Conservation (phyloP, 2,329 filamentous ascomycete genomes). For the Cladosporium colombiae region DNA sequence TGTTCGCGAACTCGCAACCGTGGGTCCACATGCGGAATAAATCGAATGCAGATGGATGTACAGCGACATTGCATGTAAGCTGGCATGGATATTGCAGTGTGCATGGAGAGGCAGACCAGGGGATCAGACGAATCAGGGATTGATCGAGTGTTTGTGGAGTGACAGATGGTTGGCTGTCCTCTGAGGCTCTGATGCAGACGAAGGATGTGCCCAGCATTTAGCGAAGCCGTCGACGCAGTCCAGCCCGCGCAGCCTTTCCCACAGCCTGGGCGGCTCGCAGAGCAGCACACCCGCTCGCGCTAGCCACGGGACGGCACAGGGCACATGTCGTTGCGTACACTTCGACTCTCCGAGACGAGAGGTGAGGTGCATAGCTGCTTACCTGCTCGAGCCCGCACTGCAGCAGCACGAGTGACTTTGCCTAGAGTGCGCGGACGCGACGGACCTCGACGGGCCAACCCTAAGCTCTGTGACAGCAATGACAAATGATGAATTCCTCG, state of each 20-base stretch:
- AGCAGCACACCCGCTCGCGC: constrained; percentile 5
- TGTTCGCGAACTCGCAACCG: neutral
- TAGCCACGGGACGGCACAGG: neutral
- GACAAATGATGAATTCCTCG: neutral
- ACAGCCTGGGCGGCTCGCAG: neutral
- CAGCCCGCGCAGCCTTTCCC: neutral
- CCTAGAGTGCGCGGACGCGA: neutral
- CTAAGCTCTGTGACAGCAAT: neutral
- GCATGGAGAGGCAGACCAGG: neutral
- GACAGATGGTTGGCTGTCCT: neutral
- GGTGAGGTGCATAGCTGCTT: neutral
- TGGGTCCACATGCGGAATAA: neutral
- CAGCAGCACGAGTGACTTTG: neutral
- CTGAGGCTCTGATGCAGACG: neutral
- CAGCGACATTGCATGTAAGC: neutral
- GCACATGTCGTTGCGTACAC: neutral
- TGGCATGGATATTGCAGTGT: neutral
- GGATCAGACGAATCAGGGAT: neutral
- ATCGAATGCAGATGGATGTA: neutral
- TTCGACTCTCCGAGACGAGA: constrained; percentile 3
- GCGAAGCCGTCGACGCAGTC: constrained; percentile 1
- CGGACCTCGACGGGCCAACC: neutral
- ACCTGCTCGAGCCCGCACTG: neutral
- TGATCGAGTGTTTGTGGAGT: neutral
- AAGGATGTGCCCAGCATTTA: constrained; percentile 1